Evolutionary conservation across 495 filamentous ascomycete genomes (phyloP).

Genomic region (Bombardia bombarda): DNA sequence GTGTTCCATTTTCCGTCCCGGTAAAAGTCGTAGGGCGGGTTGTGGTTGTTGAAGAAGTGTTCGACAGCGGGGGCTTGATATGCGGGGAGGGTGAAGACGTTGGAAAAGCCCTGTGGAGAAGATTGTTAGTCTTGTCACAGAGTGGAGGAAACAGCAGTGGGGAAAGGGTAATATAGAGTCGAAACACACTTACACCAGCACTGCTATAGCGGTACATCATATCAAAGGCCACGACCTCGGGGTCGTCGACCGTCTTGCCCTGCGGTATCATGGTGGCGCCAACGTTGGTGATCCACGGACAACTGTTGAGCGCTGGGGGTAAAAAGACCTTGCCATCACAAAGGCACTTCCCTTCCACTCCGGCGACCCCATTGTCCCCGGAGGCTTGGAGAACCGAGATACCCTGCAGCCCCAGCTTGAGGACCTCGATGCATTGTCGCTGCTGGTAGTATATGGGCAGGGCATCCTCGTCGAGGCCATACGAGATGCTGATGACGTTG

Average conservation of each 20-base stretch:
- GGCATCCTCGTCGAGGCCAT: conserved; percentile 21
- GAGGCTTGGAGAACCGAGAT: conserved; percentile 49
- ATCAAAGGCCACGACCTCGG: background rate
- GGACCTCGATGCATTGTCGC: conserved; percentile 30
- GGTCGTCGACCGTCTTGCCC: background rate
- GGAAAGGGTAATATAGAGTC: too few species aligned
- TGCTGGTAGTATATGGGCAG: conserved; percentile 16
- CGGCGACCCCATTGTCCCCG: conserved; percentile 49
- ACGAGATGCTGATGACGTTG: conserved; percentile 26
- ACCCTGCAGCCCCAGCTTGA: conserved; percentile 58
- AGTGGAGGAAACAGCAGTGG: too few species aligned
- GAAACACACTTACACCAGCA: conserved; percentile 1
- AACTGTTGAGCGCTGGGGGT: conserved; percentile 13
- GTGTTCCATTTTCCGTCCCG: background rate
- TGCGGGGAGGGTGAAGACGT: conserved; percentile 49
- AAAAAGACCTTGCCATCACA: conserved; percentile 11
- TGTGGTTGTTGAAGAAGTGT: conserved; percentile 36
- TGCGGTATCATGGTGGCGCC: conserved; percentile 10
- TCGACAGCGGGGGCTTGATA: conserved; percentile 50
- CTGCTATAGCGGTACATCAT: background rate
- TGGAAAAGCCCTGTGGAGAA: conserved; percentile 57
- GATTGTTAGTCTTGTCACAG: conserved; percentile 8
- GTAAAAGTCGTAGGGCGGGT: background rate
- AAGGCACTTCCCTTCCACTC: conserved; percentile 10
- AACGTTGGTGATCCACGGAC: conserved; percentile 24